Conservation (phyloP, 2,329 filamentous ascomycete species). For the Cladobotryum protrusum region DNA sequence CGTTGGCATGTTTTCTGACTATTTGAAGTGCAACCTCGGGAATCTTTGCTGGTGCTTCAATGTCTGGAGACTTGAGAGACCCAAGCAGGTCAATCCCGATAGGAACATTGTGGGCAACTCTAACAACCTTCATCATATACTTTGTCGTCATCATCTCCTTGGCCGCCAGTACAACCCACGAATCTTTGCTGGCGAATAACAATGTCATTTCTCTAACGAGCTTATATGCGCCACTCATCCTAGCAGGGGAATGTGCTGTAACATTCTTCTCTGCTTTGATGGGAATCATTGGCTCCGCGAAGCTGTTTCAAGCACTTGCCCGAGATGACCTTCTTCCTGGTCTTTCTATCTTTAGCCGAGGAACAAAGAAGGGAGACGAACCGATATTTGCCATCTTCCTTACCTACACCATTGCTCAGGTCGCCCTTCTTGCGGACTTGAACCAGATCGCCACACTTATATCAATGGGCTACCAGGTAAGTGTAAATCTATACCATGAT, state of each 20-base stretch:
- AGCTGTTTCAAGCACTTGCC: conserved; percentile 76
- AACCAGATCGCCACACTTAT: conserved; percentile 87
- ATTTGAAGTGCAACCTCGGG: conserved; percentile 41
- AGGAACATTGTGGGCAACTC: conserved; percentile 73
- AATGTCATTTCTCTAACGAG: conserved; percentile 81
- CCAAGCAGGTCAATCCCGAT: conserved; percentile 79
- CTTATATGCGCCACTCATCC: conserved; percentile 64
- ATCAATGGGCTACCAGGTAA: conserved; percentile 77
- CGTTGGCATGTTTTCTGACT: conserved; percentile 9
- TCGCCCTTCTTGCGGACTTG: conserved; percentile 75
- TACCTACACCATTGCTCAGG: conserved; percentile 68
- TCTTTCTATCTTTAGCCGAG: conserved; percentile 65
- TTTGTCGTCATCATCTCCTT: conserved; percentile 70
- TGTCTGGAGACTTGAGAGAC: conserved; percentile 80
- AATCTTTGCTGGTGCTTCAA: conserved; percentile 69
- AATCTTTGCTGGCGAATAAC: conserved; percentile 65
- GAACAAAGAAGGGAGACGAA: conserved; percentile 65
- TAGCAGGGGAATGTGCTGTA: conserved; percentile 76
- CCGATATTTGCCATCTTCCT: conserved; percentile 70
- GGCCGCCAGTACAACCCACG: conserved; percentile 67
- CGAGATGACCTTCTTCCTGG: conserved; percentile 74
- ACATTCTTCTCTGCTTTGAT: conserved; percentile 82
- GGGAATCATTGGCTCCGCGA: conserved; percentile 80
- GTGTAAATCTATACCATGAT: conserved; percentile 9
- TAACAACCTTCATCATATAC: conserved; percentile 71